Percentiles rank a stretch among this genome's conserved stretches.
phyloP scores from a whole-genome alignment of 306 rosid genomes.

The Citrullus mucosospermus region DNA sequence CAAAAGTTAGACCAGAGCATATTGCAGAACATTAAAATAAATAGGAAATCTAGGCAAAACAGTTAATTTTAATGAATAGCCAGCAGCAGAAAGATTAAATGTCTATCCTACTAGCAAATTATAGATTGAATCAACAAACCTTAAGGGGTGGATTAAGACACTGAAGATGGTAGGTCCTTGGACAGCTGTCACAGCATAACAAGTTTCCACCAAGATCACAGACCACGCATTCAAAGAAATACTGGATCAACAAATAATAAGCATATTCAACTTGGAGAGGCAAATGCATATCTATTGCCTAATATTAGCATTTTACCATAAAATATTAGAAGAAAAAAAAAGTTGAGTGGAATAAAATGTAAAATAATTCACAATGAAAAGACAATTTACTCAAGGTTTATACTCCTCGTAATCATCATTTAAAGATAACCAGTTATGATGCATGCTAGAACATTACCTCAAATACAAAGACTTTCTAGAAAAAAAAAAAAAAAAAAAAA shows the following conservation, averaged over 20 bases:
- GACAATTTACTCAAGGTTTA: neutral
- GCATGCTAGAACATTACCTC: neutral
- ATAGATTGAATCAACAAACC: slow-evolving; percentile 38
- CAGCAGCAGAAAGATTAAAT: neutral
- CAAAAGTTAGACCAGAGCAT: slow-evolving; percentile 2
- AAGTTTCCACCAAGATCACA: slow-evolving; percentile 98
- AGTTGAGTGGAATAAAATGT: neutral
- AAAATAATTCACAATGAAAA: neutral
- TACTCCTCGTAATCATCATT: neutral
- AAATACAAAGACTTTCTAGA: neutral
- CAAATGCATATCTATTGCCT: neutral
- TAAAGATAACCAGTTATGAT: neutral
- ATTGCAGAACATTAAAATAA: neutral
- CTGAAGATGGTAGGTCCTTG: slow-evolving; percentile 88
- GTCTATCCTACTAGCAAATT: neutral
- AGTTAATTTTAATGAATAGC: neutral
- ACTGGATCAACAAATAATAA: slow-evolving; percentile 36
- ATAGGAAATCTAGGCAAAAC: neutral
- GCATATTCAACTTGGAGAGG: neutral
- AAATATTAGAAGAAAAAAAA: neutral
- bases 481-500: neutral
- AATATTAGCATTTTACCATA: neutral
- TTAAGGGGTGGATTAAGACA: slow-evolving; percentile 96
- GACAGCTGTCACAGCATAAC: slow-evolving; percentile 96
- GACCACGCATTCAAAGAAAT: slow-evolving; percentile 80